These are phyloP conservation scores for Prunus mongolica DNA, from an alignment of 306 rosid genomes.

Conservation along the genomic window DNA sequence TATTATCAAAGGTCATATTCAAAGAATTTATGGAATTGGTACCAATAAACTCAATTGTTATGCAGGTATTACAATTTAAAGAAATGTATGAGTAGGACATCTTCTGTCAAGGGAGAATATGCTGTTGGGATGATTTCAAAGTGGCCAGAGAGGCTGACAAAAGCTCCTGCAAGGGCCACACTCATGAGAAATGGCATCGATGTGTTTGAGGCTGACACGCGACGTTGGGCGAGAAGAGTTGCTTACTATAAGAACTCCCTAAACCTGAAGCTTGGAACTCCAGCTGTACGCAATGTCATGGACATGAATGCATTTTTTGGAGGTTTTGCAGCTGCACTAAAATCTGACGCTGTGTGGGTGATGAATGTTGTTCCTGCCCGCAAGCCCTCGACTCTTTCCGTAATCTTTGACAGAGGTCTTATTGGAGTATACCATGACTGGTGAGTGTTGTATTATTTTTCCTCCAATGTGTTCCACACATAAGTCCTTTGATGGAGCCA, in stretches of 20 bases:
- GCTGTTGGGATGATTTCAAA: slow-evolving; percentile 70
- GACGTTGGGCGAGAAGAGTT: slow-evolving; percentile 81
- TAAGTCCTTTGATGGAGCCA: background rate
- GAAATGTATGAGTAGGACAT: slow-evolving; percentile 64
- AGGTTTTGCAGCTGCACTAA: slow-evolving; percentile 91
- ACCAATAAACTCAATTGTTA: slow-evolving; percentile 19
- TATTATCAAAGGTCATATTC: background rate
- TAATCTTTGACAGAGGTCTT: slow-evolving; percentile 85
- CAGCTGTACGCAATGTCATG: slow-evolving; percentile 87
- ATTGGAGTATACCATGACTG: slow-evolving; percentile 94
- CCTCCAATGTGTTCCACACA: background rate
- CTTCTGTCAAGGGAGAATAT: slow-evolving; percentile 68
- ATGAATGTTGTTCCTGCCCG: slow-evolving; percentile 90
- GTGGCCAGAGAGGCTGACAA: slow-evolving; percentile 88
- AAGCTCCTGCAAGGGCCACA: slow-evolving; percentile 58
- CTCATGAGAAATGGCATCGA: slow-evolving; percentile 65
- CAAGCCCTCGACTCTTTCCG: slow-evolving; percentile 67
- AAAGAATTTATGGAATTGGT: slow-evolving; percentile 20
- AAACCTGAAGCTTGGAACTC: slow-evolving; percentile 76
- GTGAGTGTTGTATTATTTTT: slow-evolving; percentile 41
- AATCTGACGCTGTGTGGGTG: slow-evolving; percentile 87
- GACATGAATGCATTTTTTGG: slow-evolving; percentile 98
- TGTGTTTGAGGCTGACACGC: slow-evolving; percentile 85
- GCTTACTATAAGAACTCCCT: slow-evolving; percentile 72
- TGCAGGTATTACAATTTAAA: slow-evolving; percentile 80